Base-by-base conservation (phyloP, 2,329 filamentous ascomycete genomes). In the Endocalyx cinctus region DNA sequence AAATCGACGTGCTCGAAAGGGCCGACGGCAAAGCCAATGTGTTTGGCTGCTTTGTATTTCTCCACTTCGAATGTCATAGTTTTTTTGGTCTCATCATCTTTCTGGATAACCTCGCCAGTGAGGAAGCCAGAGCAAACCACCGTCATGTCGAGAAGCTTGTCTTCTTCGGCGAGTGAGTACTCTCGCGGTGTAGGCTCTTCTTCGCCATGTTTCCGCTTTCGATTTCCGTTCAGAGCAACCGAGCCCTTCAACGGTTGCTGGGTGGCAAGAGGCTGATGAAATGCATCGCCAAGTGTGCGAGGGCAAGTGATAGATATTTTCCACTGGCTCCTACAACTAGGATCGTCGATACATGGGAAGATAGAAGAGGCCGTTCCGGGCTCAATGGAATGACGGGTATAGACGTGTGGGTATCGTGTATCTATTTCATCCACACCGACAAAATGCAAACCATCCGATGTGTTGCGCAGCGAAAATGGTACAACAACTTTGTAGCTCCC, bases 1-100 rank as follows among this genome's bases (percentile, higher is more conserved):
- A 98, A 69, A 53, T 96, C 87, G 33, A 97, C 82, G 47, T 90
- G 84, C 59, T 97, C 88, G 55, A 98, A 98, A 0, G 94, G 92
- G 0, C 94, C 92, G 35, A 97, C 77, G 3, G 88, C 86, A 58
- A 98, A 95, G 5, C 89, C 90, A 43, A 98, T 81, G 55, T 97
- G 90, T 42, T 89, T 84, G 2, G 90, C 83, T 1, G 88, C 81
- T 7, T 92, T 78, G 31, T 84, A 79, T 41, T 81, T 79, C 39
- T 76, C 74, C 31, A 85, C 82, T 35, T 80, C 78, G 54, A 97
- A 98, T 0, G 83, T 86, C 55, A 92, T 85, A 2, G 87, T 88
- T 61, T 94, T 96, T 55, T 87, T 88, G 16, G 77, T 79, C 34
- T 85, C 72, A 48, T 97, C 85, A 17, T 75, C 73, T 10, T 82